phyloP scores from a whole-genome alignment of 768 basidiomycete genomes.

The Mycena epipterygia region DNA sequence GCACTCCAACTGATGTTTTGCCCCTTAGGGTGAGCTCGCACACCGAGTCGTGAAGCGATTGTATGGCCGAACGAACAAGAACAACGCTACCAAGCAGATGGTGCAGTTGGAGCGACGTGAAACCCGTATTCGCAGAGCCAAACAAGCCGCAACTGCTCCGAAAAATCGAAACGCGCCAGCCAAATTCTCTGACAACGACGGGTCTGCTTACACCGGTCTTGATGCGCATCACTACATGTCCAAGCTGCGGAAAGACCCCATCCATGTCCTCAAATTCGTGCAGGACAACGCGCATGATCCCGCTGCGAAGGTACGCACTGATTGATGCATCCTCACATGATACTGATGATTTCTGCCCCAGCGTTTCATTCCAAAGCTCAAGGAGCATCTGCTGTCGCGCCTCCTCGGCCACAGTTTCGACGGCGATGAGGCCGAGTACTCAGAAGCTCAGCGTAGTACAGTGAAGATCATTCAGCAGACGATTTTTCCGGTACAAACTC shows the following conservation, averaged over 20 bases:
- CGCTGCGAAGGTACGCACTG: neutral
- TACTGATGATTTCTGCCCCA: slow-evolving; percentile 22
- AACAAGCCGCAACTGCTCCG: slow-evolving; percentile 36
- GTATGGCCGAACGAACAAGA: slow-evolving; percentile 52
- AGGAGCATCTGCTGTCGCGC: slow-evolving; percentile 47
- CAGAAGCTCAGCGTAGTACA: slow-evolving; percentile 33
- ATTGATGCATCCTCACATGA: slow-evolving; percentile 12
- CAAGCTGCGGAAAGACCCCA: neutral
- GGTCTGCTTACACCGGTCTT: neutral
- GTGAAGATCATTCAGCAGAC: slow-evolving; percentile 41
- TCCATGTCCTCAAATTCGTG: neutral
- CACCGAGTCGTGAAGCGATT: slow-evolving; percentile 52
- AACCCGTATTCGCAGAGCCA: slow-evolving; percentile 3
- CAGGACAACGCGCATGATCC: neutral
- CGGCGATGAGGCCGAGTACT: slow-evolving; percentile 36
- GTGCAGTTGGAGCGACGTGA: slow-evolving; percentile 36
- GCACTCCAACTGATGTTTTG: neutral
- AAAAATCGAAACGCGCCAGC: neutral
- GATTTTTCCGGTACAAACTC: slow-evolving; percentile 46
- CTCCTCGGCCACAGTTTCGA: slow-evolving; percentile 31
- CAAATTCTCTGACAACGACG: slow-evolving; percentile 7
- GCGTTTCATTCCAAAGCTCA: slow-evolving; percentile 45
- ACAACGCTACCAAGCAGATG: slow-evolving; percentile 41
- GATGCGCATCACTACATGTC: slow-evolving; percentile 6
- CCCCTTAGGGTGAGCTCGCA: slow-evolving; percentile 52